Evolutionary conservation across 768 basidiomycete species (phyloP).

Genomic region (Leucogyrophana mollusca): DNA sequence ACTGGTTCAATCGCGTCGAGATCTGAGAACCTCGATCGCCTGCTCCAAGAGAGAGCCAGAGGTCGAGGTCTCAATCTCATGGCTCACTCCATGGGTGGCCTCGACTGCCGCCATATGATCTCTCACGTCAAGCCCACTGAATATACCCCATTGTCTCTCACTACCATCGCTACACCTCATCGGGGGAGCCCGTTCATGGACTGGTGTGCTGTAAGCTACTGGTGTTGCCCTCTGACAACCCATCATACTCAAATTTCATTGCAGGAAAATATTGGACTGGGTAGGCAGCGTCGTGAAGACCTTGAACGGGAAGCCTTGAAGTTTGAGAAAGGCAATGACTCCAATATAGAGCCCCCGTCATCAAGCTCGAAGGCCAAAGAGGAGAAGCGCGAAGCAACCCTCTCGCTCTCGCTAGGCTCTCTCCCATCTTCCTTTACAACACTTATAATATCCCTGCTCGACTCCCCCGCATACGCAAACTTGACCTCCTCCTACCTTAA

Average conservation of each 20-base stretch:
- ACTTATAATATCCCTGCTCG: constrained; percentile 82
- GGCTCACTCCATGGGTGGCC: constrained; percentile 97
- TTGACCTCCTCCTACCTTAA: constrained; percentile 83
- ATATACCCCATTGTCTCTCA: constrained; percentile 86
- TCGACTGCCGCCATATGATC: constrained; percentile 93
- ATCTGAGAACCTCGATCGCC: constrained; percentile 70
- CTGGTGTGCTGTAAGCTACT: constrained; percentile 81
- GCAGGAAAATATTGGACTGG: constrained; percentile 90
- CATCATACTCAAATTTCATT: constrained; percentile 9
- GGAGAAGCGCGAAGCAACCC: constrained; percentile 30
- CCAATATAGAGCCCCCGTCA: neutral
- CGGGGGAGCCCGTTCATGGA: constrained; percentile 99
- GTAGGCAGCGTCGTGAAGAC: constrained; percentile 46
- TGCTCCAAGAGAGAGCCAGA: constrained; percentile 60
- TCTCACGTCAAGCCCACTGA: constrained; percentile 78
- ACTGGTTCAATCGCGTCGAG: constrained; percentile 89
- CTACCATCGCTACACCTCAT: constrained; percentile 90
- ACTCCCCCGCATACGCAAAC: constrained; percentile 96
- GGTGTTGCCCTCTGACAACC: constrained; percentile 2
- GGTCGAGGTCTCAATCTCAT: constrained; percentile 90
- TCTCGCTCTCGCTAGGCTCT: constrained; percentile 53
- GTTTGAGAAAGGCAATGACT: neutral
- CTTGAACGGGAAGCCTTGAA: constrained; percentile 3
- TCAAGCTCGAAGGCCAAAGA: constrained; percentile 1
- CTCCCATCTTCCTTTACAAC: constrained; percentile 85